Percentiles rank a stretch among this genome's conserved stretches.
Conservation (phyloP, 192 early-diverging fungal species). For the Entomortierella parvispora region DNA sequence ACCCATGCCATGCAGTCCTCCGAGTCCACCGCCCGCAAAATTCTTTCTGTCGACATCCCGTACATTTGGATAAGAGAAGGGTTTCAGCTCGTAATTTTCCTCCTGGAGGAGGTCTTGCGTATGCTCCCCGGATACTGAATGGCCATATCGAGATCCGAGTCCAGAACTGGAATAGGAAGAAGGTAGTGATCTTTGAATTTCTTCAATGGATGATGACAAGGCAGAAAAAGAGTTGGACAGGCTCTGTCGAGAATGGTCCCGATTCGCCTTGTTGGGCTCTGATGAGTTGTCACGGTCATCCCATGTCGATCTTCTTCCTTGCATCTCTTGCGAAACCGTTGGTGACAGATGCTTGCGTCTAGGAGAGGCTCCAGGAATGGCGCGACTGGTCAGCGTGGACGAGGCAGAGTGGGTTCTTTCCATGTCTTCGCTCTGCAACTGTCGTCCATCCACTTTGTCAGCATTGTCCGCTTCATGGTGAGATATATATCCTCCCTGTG, state of each 20-base stretch:
- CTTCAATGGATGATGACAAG: constrained; percentile 42
- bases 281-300: constrained; percentile 12
- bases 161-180: constrained; percentile 28
- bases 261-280: background rate
- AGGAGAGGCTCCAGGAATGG: constrained; percentile 17
- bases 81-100: constrained; percentile 3
- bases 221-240: constrained; percentile 22
- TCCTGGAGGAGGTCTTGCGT: constrained; percentile 9
- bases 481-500: background rate
- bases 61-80: constrained; percentile 23
- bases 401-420: constrained; percentile 31
- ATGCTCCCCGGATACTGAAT: no score
- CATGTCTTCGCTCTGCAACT: constrained; percentile 17
- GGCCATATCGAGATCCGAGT: constrained; percentile 31
- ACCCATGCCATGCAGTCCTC: constrained; percentile 12
- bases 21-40: constrained; percentile 24
- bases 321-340: constrained; percentile 29
- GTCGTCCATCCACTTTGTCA: background rate
- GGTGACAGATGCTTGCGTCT: constrained; percentile 33
- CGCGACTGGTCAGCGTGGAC: constrained; percentile 35
- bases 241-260: background rate
- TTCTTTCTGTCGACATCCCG: background rate
- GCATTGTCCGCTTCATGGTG: background rate
- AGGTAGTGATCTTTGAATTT: constrained; percentile 43
- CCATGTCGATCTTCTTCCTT: constrained; percentile 17